Base-by-base conservation (phyloP, 176 grass and related monocot genomes). In the Carex parvula region DNA sequence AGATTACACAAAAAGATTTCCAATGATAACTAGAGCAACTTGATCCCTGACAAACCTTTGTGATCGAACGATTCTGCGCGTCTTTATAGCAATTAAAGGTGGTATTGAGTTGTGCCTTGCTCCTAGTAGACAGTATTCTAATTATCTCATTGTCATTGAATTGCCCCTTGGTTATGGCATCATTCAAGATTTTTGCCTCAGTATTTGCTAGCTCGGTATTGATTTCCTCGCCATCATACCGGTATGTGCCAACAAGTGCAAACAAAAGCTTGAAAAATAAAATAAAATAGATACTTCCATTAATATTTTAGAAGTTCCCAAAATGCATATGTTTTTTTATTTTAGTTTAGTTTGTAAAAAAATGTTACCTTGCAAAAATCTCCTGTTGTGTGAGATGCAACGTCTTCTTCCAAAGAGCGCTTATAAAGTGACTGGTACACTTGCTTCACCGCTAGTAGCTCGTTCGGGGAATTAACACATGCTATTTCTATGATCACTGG, bases 321-420 rank as follows among this genome's bases (percentile, higher is more conserved):
- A 81, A 32, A 33, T 8, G 60, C 14, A 55, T 44, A 15, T 55
- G 24, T 16, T 8, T 72, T 64, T 8, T 53, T 10, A 39, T 29
- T 30, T 37, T 55, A 16, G 17, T 58, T 44, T 30, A 70, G 50
- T n/a, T 60, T 67, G 20, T 48, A 67, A 41, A 21, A 39, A 15
- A 14, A n/a, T 60, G 63, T 83, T 89, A 92, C 92, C 10, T 56
- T 57, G 56, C 89, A 55, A 54, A 97, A 87, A 69, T 92, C 85
- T 84, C 89, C 92, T 1, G 79, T 78, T 18, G 92, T 70, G 24
- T 72, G 13, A 7, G 84, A 90, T 60, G 95, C 95, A 0, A 97
- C 75, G 30, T 94, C 92, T 87, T 97, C 95, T 78, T 97, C 95
- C 50, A 98, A 83, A 11, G 92, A 98, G 88, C 84, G 77, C 52